Evolutionary conservation across 2,329 filamentous ascomycete species (phyloP), one percentile per base, ranked within the genome.

Genomic region (Monosporascus sp.): DNA sequence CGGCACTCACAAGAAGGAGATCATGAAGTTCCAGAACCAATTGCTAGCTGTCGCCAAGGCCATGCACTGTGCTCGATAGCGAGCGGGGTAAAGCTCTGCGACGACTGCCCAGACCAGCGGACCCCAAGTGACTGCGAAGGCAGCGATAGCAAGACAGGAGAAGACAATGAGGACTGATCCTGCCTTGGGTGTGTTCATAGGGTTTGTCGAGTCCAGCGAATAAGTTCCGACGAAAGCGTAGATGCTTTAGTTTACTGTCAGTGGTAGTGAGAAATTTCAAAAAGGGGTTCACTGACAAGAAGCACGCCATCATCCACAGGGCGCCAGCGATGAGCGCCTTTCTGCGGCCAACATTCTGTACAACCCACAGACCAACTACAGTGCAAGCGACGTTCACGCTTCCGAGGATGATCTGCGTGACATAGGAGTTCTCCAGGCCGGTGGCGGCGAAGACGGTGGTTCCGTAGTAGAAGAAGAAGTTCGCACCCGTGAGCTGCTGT

Each of bases 81-180:
- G 75, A 2, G 77, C 72, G 6, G 84, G 84, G 64, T 85, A 88
- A 55, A 87, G 76, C 67, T 87, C 84, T 2, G 82, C 82, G 11
- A 83, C 79, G 14, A 85, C 77, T 9, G 79, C 78, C 86, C 86
- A 89, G 22, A 87, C 78, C 7, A 88, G 79, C 1, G 86, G 86
- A 22, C 85, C 85, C 86, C 85, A 88, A 14, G 83, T 87, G 56
- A 78, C 81, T n/a, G 84, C 84, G 57, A 86, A 87, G 3, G 78
- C 83, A 18, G 77, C 81, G 53, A 87, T 87, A 65, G 86, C 86
- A 41, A 89, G 74, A 62, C 85, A 87, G 0, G 85, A 85, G 67
- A 88, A 87, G 51, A 85, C 77, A 45, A 89, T 86, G 60, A 88
- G 80, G 41, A 79, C 78, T 3, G 78, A 74, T 22, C 85, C 85